Evolutionary conservation across 2,329 filamentous ascomycete genomes (phyloP).

Genomic region (Phoma sp.): DNA sequence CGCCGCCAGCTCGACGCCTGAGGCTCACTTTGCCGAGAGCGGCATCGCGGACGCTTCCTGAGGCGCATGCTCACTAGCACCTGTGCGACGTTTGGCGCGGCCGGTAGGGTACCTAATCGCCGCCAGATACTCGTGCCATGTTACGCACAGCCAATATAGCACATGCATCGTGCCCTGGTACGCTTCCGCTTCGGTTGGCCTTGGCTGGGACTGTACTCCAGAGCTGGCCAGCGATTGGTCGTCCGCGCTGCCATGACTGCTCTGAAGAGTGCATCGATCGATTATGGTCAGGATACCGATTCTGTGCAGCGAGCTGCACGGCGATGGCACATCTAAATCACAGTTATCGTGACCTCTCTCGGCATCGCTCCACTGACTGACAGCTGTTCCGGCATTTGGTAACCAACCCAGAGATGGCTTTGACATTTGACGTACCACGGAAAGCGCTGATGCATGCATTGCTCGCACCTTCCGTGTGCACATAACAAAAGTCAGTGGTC

Average conservation of each 20-base stretch:
- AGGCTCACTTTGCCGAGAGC: background rate
- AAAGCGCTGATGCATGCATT: background rate
- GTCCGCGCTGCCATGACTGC: background rate
- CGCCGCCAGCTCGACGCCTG: background rate
- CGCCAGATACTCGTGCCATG: conserved; percentile 21
- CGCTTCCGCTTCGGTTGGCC: background rate
- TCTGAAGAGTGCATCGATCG: background rate
- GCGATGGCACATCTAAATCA: background rate
- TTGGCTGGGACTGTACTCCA: background rate
- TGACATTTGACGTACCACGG: too few species aligned
- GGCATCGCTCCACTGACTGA: too few species aligned
- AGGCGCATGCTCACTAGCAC: background rate
- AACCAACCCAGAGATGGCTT: too few species aligned
- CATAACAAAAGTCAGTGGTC: background rate
- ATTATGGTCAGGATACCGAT: background rate
- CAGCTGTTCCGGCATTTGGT: too few species aligned
- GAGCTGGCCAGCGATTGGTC: background rate
- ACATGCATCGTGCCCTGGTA: conserved; percentile 21
- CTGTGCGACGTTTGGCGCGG: conserved; percentile 11
- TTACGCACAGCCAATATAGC: conserved; percentile 33
- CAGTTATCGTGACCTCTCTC: background rate
- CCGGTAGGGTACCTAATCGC: background rate
- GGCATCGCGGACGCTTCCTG: background rate
- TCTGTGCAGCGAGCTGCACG: background rate
- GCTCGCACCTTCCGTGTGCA: background rate